Conservation (phyloP, 2,329 filamentous ascomycete species). For the Diaporthe vexans region DNA sequence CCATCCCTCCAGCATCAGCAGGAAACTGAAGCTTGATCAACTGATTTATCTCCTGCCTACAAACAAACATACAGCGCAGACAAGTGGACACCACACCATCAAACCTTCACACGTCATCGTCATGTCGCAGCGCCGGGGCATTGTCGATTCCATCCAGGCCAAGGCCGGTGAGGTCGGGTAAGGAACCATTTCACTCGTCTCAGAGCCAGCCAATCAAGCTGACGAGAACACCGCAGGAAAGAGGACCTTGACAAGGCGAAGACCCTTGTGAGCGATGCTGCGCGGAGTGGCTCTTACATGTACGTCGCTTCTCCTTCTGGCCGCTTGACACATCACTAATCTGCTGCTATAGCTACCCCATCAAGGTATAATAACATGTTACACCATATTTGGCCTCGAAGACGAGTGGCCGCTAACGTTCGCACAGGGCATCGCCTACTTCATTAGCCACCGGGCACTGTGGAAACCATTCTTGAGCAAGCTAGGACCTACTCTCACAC, state of each 20-base stretch:
- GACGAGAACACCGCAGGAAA: conserved; percentile 57
- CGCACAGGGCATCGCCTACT: conserved; percentile 71
- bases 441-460: conserved; percentile 66
- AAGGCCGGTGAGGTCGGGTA: conserved; percentile 67
- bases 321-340: neutral
- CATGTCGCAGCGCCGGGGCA: conserved; percentile 41
- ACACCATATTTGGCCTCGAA: neutral
- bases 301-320: conserved; percentile 61
- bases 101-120: neutral
- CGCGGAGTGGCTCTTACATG: conserved; percentile 82
- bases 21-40: neutral
- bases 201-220: conserved; percentile 1
- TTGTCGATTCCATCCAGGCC: conserved; percentile 56
- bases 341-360: conserved; percentile 60
- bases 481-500: conserved; percentile 72
- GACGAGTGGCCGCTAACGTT: conserved; percentile 5
- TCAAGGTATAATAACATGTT: conserved; percentile 66
- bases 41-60: neutral
- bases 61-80: neutral
- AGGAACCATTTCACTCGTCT: conserved; percentile 36
- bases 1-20: neutral
- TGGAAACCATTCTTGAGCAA: conserved; percentile 72
- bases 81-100: neutral
- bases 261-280: conserved; percentile 75
- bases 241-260: conserved; percentile 81